Evolutionary conservation across 2,329 filamentous ascomycete species (phyloP), one percentile per base, ranked within the genome.

Genomic region (Cladosporium sp.): DNA sequence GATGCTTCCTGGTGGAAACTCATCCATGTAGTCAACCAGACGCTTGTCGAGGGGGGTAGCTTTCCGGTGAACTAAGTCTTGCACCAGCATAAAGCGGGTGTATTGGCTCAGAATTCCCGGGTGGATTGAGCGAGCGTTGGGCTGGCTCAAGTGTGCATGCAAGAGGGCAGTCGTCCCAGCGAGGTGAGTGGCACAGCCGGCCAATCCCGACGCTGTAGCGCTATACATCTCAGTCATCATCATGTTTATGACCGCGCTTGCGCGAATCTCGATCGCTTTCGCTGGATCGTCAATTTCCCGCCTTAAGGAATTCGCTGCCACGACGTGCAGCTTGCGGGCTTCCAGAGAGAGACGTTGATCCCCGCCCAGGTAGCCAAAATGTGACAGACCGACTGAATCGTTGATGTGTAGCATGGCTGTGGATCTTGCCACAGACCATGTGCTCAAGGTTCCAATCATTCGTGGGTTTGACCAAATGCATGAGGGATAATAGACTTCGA

Each of bases 391-490:
- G 28, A 55, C 52, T 6, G 52, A 29, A 23, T 55, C 52, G 18
- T 55, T 55, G 52, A 55, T 55, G 23, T 33, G 31, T 4, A 55
- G 52, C 28, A 31, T 55, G 18, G 52, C 52, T 12, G 11, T 7
- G 5, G 52, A 55, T 55, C 52, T 55, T n/a, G 52, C 52, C 3
- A 31, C 31, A 29, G 52, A 29, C 52, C 52, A 55, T 12, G 29
- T 55, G 52, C 52, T 55, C 18, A 55, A 14, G 1, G 31, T 31
- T 12, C 52, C 52, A 2, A 55, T 33, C 52, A 55, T 55, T 31
- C 52, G 52, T n/a, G 52, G 52, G n/a, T 55, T 55, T 12, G 52
- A 55, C 52, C 52, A 55, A 11, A 55, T 55, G 5, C 52, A 55
- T 21, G 52, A n/a, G n/a, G 52, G 52, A 23, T 55, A 55, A 21